These are phyloP conservation scores for Thraustochytrium sp. DNA, from an alignment of 352 stramenopile species.

Conservation along the genomic window DNA sequence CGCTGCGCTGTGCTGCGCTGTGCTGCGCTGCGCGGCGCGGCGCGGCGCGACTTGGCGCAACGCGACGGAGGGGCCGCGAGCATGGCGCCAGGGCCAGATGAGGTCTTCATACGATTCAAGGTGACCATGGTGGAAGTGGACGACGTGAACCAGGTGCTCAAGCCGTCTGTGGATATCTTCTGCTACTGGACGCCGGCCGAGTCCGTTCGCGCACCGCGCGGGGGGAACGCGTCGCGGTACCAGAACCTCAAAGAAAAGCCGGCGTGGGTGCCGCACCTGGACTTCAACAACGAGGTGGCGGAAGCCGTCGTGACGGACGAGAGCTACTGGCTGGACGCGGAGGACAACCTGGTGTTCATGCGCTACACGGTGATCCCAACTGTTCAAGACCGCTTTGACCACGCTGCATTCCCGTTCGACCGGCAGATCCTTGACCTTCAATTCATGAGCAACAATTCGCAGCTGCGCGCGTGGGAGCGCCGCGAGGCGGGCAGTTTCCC, in stretches of 20 bases:
- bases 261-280: not conserved
- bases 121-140: slow-evolving; percentile 10
- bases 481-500: too few species aligned
- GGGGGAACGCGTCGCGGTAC: not conserved
- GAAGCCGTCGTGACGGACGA: not conserved
- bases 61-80: not conserved
- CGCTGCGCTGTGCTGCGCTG: not conserved
- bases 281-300: slow-evolving; percentile 20
- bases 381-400: slow-evolving; percentile 15
- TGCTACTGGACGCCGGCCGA: not conserved
- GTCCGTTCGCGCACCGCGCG: not conserved
- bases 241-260: not conserved
- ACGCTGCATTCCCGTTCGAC: not conserved
- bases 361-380: not conserved
- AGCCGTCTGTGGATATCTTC: not conserved
- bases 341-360: not conserved
- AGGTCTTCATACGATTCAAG: not conserved
- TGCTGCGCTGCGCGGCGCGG: not conserved
- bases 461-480: not conserved
- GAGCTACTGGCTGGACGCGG: not conserved
- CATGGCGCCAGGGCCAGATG: not conserved
- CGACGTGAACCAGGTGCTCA: not conserved
- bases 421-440: not conserved
- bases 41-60: not conserved
- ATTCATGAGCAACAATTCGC: slow-evolving; percentile 3